Percentiles rank a stretch among this genome's conserved stretches.
phyloP scores from a whole-genome alignment of 805 yeast genomes.

The Cyberlindnera maclurae region DNA sequence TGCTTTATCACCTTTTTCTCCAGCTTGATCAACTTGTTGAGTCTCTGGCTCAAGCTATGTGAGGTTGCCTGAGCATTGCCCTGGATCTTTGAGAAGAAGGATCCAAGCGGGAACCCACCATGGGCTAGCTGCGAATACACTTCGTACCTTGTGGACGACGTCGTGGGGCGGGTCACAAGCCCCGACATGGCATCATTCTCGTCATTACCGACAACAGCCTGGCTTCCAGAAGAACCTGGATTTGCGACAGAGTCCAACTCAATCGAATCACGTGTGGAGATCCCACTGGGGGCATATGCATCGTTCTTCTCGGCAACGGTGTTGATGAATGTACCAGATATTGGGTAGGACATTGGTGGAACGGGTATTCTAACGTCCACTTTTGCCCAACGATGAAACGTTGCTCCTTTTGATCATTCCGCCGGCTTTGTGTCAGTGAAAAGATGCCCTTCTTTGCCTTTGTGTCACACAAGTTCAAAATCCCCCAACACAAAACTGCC shows the following conservation, averaged over 20 bases:
- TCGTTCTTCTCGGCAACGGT: neutral
- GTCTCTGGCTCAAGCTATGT: conserved; percentile 25
- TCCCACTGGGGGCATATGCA: conserved; percentile 8
- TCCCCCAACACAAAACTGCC: too few relatives aligned
- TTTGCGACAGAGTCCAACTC: neutral
- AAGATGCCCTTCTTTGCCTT: too few relatives aligned
- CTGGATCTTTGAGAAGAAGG: conserved; percentile 22
- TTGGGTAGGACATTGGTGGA: conserved; percentile 1
- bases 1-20: conserved; percentile 32
- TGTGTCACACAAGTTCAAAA: too few relatives aligned
- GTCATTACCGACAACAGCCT: conserved; percentile 1
- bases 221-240: neutral
- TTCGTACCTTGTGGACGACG: conserved; percentile 9
- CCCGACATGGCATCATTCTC: conserved; percentile 13
- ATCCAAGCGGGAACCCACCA: conserved; percentile 16
- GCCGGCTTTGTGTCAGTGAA: too few relatives aligned
- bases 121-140: conserved; percentile 9
- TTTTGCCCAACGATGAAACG: too few relatives aligned
- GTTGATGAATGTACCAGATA: neutral
- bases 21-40: conserved; percentile 31
- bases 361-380: neutral
- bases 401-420: too few relatives aligned
- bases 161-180: conserved; percentile 13
- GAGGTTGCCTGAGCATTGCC: conserved; percentile 21
- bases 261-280: conserved; percentile 10